phyloP scores from a whole-genome alignment of 2,329 filamentous ascomycete genomes.

The Westerdykella aurantiaca region DNA sequence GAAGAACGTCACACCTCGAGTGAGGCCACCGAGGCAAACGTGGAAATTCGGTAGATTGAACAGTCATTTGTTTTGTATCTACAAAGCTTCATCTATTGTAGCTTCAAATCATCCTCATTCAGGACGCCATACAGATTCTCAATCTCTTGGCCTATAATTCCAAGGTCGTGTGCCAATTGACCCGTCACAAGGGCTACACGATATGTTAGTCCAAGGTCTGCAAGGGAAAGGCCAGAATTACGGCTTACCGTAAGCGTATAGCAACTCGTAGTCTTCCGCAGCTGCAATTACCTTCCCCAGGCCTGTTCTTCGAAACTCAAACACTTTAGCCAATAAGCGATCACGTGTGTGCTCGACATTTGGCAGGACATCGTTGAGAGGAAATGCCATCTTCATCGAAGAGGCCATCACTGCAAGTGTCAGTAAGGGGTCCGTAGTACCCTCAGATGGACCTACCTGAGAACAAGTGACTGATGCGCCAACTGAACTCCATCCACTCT shows the following conservation, averaged over 20 bases:
- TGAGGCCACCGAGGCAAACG: background rate
- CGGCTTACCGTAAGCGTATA: slow-evolving; percentile 78
- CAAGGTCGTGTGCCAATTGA: slow-evolving; percentile 53
- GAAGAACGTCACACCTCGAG: background rate
- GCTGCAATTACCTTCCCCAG: slow-evolving; percentile 48
- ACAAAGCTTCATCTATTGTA: slow-evolving; percentile 30
- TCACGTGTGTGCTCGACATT: slow-evolving; percentile 77
- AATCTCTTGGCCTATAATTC: slow-evolving; percentile 49
- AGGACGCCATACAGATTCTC: slow-evolving; percentile 57
- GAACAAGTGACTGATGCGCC: slow-evolving; percentile 83
- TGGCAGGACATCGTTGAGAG: slow-evolving; percentile 81
- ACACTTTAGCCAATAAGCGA: slow-evolving; percentile 77
- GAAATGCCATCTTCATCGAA: slow-evolving; percentile 90
- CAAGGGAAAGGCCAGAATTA: background rate
- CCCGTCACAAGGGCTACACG: slow-evolving; percentile 56
- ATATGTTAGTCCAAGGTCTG: slow-evolving; percentile 5
- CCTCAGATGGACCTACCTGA: slow-evolving; percentile 43
- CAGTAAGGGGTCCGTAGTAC: slow-evolving; percentile 7
- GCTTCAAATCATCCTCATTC: slow-evolving; percentile 55
- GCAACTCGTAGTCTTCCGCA: slow-evolving; percentile 78
- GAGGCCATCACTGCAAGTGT: slow-evolving; percentile 66
- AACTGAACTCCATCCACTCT: slow-evolving; percentile 75
- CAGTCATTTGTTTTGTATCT: background rate
- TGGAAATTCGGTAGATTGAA: background rate
- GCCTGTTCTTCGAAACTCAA: slow-evolving; percentile 72